Evolutionary conservation across 495 filamentous ascomycete genomes (phyloP).

Genomic region (Xylona heveae): DNA sequence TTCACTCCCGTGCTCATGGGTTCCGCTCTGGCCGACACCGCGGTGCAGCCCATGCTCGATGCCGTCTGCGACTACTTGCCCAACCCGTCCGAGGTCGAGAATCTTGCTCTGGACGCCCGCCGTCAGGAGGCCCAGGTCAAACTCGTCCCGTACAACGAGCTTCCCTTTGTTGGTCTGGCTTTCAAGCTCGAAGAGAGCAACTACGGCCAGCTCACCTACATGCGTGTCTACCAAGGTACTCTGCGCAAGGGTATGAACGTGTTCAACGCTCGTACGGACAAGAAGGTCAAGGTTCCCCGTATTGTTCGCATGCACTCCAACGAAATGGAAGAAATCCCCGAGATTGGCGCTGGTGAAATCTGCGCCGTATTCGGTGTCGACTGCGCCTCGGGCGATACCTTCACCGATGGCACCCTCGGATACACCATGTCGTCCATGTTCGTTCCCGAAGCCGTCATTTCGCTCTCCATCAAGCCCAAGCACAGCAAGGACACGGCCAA

Average conservation of each 20-base stretch:
- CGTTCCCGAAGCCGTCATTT: slow-evolving; percentile 96
- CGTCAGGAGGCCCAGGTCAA: slow-evolving; percentile 60
- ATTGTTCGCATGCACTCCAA: slow-evolving; percentile 99
- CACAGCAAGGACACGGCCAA: slow-evolving; percentile 77
- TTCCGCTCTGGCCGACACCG: slow-evolving; percentile 84
- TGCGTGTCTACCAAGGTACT: slow-evolving; percentile 91
- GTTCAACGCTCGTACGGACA: slow-evolving; percentile 81
- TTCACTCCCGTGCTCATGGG: slow-evolving; percentile 97
- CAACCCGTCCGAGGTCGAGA: slow-evolving; percentile 78
- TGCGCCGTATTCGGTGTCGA: slow-evolving; percentile 98
- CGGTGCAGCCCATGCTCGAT: slow-evolving; percentile 91
- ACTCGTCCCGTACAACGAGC: slow-evolving; percentile 75
- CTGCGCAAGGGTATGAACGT: slow-evolving; percentile 75
- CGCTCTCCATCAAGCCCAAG: slow-evolving; percentile 92
- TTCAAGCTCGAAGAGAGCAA: slow-evolving; percentile 99
- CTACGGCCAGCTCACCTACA: slow-evolving; percentile 95
- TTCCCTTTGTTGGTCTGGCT: slow-evolving; percentile 87
- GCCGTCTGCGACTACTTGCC: slow-evolving; percentile 92
- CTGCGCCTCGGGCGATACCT: slow-evolving; percentile 94
- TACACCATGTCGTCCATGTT: slow-evolving; percentile 99
- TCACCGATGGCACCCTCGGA: slow-evolving; percentile 83
- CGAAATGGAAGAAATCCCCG: slow-evolving; percentile 90
- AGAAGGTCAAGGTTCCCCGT: slow-evolving; percentile 90
- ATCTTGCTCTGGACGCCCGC: slow-evolving; percentile 67
- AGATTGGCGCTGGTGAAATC: slow-evolving; percentile 91